phyloP scores from a whole-genome alignment of 2,329 filamentous ascomycete species.

The Aspergillus tanneri region DNA sequence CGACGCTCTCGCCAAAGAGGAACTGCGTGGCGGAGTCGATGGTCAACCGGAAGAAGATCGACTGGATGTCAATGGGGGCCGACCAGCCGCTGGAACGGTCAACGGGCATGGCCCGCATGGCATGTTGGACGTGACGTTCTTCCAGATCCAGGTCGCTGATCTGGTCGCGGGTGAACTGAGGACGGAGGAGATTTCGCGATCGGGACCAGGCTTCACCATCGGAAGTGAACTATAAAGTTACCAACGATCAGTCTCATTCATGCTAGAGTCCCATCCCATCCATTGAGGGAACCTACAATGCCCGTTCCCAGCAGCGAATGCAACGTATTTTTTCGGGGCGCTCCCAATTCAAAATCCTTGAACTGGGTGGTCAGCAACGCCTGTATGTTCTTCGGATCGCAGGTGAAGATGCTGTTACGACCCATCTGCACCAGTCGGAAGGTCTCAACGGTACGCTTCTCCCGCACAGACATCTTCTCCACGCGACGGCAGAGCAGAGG shows the following conservation, averaged over 20 bases:
- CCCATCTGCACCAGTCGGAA: constrained; percentile 26
- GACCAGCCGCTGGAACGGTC: constrained; percentile 48
- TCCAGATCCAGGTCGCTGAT: constrained; percentile 79
- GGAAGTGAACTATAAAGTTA: constrained; percentile 61
- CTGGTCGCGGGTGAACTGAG: constrained; percentile 82
- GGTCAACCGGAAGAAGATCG: constrained; percentile 81
- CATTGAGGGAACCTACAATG: constrained; percentile 43
- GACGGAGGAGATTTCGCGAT: constrained; percentile 76
- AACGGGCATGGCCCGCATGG: constrained; percentile 68
- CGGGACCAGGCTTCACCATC: constrained; percentile 76
- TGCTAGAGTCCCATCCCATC: too few relatives aligned
- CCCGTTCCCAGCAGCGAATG: constrained; percentile 41
- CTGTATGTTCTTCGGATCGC: constrained; percentile 67
- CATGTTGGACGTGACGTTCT: constrained; percentile 71
- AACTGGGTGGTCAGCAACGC: constrained; percentile 83
- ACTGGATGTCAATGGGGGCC: constrained; percentile 64
- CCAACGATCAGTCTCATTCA: too few relatives aligned
- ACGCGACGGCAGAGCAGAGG: constrained; percentile 21
- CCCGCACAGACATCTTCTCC: constrained; percentile 20
- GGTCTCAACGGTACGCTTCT: constrained; percentile 28
- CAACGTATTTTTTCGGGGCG: constrained; percentile 65
- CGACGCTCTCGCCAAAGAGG: constrained; percentile 73
- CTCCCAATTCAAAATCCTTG: constrained; percentile 76
- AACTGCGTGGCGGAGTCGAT: constrained; percentile 87
- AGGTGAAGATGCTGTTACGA: constrained; percentile 28